Conservation (phyloP, 2,329 filamentous ascomycete genomes). For the Myriosclerotinia duriaeana region DNA sequence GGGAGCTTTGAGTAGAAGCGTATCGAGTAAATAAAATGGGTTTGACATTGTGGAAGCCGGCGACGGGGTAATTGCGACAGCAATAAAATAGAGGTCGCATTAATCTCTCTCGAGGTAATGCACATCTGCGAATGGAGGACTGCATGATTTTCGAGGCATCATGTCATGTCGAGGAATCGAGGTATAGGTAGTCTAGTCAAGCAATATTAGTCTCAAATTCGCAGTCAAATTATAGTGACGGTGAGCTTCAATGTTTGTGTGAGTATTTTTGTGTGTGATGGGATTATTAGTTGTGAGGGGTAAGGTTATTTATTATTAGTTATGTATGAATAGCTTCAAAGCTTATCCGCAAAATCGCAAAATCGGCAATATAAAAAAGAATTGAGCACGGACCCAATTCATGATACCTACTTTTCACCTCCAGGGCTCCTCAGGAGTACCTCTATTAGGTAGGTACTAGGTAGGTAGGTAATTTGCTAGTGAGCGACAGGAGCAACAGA, state of each 20-base stretch:
- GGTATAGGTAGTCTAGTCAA: not conserved
- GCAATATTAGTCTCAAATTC: not conserved
- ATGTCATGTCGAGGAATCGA: not conserved
- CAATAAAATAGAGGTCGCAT: conserved; percentile 2
- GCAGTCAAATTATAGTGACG: too few species aligned
- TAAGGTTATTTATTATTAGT: too few species aligned
- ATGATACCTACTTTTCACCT: not conserved
- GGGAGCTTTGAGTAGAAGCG: not conserved
- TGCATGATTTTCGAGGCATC: conserved; percentile 17
- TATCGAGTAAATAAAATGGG: not conserved
- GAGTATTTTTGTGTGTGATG: not conserved
- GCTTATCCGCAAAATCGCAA: conserved; percentile 4
- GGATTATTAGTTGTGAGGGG: not conserved
- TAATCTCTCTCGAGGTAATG: conserved; percentile 12
- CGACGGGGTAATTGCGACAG: not conserved
- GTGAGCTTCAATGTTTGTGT: not conserved
- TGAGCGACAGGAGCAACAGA: too few species aligned
- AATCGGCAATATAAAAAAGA: not conserved
- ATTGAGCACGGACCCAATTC: conserved; percentile 15
- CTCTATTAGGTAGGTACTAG: too few species aligned
- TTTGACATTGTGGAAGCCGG: not conserved
- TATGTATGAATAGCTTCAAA: not conserved
- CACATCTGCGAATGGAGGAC: conserved; percentile 20
- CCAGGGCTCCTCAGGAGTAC: not conserved
- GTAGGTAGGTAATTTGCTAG: too few species aligned